phyloP scores from a whole-genome alignment of 768 basidiomycete genomes.

The Boletus sensibilis region DNA sequence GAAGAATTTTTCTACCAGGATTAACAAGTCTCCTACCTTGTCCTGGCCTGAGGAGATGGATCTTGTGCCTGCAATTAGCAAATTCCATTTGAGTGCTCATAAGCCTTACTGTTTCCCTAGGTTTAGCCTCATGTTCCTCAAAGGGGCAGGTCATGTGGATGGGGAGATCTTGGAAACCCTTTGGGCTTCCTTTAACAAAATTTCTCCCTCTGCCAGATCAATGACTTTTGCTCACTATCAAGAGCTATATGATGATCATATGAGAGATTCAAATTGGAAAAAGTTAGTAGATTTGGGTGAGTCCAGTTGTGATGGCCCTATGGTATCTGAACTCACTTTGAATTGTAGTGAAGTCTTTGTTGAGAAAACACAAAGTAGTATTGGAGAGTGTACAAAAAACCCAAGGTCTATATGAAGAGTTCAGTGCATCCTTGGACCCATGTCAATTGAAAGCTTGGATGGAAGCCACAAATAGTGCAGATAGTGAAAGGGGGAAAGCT shows the following conservation, averaged over 20 bases:
- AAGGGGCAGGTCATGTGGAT: conserved; percentile 29
- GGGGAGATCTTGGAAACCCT: conserved; percentile 37
- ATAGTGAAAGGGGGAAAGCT: too few relatives aligned
- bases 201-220: conserved; percentile 19
- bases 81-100: conserved; percentile 35
- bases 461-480: too few relatives aligned
- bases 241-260: conserved; percentile 20
- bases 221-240: conserved; percentile 24
- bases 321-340: too few relatives aligned
- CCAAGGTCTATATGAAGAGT: too few relatives aligned
- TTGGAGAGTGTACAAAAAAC: too few relatives aligned
- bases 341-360: too few relatives aligned
- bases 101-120: conserved; percentile 22
- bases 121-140: conserved; percentile 19
- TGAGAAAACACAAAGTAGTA: too few relatives aligned
- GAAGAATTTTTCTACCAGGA: neutral
- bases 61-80: conserved; percentile 21
- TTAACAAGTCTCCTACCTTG: neutral
- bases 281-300: too few relatives aligned
- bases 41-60: neutral
- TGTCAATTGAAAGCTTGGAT: too few relatives aligned
- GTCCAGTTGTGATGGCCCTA: too few relatives aligned
- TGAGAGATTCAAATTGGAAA: conserved; percentile 1
- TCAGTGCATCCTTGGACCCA: too few relatives aligned
- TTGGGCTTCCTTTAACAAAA: conserved; percentile 32